Base-by-base conservation (phyloP, 148 eudicot species). In the Cornus suecica region DNA sequence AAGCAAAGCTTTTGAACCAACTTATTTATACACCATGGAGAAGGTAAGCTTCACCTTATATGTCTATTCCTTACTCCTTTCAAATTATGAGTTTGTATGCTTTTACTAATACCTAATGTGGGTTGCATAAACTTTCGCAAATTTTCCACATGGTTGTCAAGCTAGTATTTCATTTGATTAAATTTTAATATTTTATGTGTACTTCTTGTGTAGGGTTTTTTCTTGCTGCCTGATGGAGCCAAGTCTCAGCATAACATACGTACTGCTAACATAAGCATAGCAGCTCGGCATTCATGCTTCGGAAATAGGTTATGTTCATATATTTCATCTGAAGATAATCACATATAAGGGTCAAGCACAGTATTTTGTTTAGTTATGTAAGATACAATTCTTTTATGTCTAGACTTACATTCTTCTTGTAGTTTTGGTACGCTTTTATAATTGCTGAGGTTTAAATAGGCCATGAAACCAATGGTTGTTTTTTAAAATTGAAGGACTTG, bases 221-320 rank as follows among this genome's bases (percentile, higher is more conserved):
- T 94, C 83, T 84, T 92, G 73, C 86, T 94, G 81, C 98, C 98
- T 83, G 98, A 94, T 87, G 97, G 86, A 76, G 92, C 98, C 76
- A 89, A 79, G 80, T 76, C 86, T 80, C 91, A 77, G 76, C 98
- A 94, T 72, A 83, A 84, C 70, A 90, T 94, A 68, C 88, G 76
- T 63, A 90, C 92, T 51, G 79, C 84, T 74, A 94, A 94, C 77
- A 83, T 94, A 72, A 94, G 95, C 88, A 92, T 94, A 81, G 92
- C 98, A 79, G 95, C 98, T 66, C 84, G 88, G 62, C 97, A 94
- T 82, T 82, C 92, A 32, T 94, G 98, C 91, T 94, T 92, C 80
- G 97, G 98, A 29, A 94, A 94, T 92, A 89, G 98, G 98, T 92
- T 58, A 72, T 52, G 26, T 28, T 52, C 16, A 22, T 68, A 20